Evolutionary conservation across 371 early-diverging fungal genomes (phyloP), one percentile per base, ranked within the genome.

Genomic region (Syncephalis fuscata): DNA sequence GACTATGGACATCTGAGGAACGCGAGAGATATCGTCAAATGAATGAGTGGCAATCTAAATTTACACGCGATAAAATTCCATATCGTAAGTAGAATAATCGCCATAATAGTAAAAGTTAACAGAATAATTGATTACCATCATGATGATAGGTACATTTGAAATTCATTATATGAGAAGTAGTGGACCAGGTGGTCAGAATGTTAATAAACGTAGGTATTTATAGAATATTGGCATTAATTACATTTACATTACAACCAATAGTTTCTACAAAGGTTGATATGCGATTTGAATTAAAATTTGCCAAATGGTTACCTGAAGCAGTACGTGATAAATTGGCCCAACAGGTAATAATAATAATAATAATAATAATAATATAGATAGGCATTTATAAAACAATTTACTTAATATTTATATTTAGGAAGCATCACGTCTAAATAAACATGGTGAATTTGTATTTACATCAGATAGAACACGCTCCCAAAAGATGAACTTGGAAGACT

Each of bases 101-200:
- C 41, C 4, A 9, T 17, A 20, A n/a, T 41, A 5, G 41, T 41
- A 11, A 7, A 32, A 7, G 11, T 41, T 37, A 37, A n/a, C 37
- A 10, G 9, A n/a, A 41, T 41, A 3, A 17, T 20, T 41, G 21
- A 41, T 15, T 41, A 41, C 8, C n/a, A n/a, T 43, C 17, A 41
- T 16, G 5, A 19, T 26, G 20, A 15, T 48, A 54, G 55, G 63
- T 49, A 39, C 49, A 0, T 63, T 68, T 16, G 50, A 51, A 8
- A 39, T 55, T 7, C 59, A 64, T 20, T 79, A 68, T 51, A 67
- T 71, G 26, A 64, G 80, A 42, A 68, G 72, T 48, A 75, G 84
- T 58, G 88, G 88, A 1, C 85, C 90, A 5, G 90, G 90, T 24
- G 89, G 90, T 21, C 90, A 90, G 55, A 90, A 90, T 57, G 92